Conservation (phyloP, 257 asterid species). For the Nicotiana noctiflora region DNA sequence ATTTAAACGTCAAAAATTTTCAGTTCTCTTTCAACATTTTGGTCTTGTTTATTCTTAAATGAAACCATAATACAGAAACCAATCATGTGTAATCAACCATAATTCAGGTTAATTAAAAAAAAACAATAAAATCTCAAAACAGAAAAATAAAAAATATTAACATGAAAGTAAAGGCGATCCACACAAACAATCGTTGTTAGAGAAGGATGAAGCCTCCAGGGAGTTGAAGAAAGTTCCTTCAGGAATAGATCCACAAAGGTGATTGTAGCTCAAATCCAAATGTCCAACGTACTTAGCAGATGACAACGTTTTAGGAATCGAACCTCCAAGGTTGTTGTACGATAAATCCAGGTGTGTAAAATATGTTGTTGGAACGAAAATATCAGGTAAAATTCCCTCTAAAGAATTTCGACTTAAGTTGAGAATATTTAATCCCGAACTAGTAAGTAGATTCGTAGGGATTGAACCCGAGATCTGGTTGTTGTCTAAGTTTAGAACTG, state of each 20-base stretch:
- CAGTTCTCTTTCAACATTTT: background rate
- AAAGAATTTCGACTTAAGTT: constrained; percentile 58
- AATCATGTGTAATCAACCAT: background rate
- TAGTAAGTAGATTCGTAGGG: constrained; percentile 40
- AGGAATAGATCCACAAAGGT: constrained; percentile 76
- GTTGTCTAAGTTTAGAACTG: constrained; percentile 60
- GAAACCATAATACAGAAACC: background rate
- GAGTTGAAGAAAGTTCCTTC: constrained; percentile 71
- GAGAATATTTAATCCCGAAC: constrained; percentile 59
- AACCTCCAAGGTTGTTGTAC: constrained; percentile 46
- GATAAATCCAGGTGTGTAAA: constrained; percentile 69
- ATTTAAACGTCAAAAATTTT: too few relatives aligned
- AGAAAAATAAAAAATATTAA: constrained; percentile 8
- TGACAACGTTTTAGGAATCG: constrained; percentile 60
- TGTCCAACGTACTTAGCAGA: constrained; percentile 68
- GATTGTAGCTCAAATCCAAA: constrained; percentile 80
- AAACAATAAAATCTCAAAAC: background rate
- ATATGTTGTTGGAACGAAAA: constrained; percentile 50
- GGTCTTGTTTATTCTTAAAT: background rate
- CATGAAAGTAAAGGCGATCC: constrained; percentile 64
- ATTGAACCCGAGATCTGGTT: constrained; percentile 53
- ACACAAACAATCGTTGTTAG: constrained; percentile 73
- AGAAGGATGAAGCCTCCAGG: constrained; percentile 69
- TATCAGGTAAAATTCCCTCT: constrained; percentile 66
- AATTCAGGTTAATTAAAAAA: background rate